Conservation (phyloP, 2,329 filamentous ascomycete genomes). For the Phaeophleospora eucalypticola region DNA sequence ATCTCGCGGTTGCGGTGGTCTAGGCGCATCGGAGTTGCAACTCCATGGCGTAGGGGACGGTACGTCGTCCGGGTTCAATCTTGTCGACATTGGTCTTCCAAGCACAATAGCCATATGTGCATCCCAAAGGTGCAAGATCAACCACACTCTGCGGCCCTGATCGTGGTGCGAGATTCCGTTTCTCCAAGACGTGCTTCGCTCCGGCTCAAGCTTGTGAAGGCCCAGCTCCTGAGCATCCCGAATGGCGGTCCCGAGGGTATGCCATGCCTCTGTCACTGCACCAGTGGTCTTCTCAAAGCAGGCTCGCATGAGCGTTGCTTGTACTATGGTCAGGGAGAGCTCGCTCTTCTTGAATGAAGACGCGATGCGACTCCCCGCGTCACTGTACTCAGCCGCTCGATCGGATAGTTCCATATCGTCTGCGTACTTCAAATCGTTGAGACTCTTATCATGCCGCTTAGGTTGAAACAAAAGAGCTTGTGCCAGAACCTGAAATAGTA, state of each 20-base stretch:
- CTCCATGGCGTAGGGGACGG: neutral
- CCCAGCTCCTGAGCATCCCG: conserved; percentile 1
- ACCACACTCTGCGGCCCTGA: neutral
- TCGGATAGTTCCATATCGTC: neutral
- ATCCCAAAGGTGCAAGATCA: conserved; percentile 1
- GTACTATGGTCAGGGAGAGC: neutral
- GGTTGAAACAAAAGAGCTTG: neutral
- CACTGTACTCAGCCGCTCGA: neutral
- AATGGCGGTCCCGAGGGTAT: neutral
- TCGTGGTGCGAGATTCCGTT: neutral
- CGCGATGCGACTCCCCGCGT: neutral
- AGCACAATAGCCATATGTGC: neutral
- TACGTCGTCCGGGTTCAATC: neutral
- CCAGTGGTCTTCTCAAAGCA: conserved; percentile 1
- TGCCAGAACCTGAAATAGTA: conserved; percentile 1
- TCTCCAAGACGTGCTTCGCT: neutral
- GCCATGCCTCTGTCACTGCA: neutral
- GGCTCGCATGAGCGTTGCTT: conserved; percentile 1
- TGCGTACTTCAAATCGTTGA: neutral
- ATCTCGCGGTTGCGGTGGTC: neutral
- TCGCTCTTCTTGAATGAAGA: neutral
- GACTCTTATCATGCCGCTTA: neutral
- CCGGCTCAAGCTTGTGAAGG: neutral
- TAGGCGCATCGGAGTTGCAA: neutral
- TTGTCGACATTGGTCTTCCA: neutral